Evolutionary conservation across 441 rosid species (phyloP).

Genomic region (Cnidoscolus chayamansa): DNA sequence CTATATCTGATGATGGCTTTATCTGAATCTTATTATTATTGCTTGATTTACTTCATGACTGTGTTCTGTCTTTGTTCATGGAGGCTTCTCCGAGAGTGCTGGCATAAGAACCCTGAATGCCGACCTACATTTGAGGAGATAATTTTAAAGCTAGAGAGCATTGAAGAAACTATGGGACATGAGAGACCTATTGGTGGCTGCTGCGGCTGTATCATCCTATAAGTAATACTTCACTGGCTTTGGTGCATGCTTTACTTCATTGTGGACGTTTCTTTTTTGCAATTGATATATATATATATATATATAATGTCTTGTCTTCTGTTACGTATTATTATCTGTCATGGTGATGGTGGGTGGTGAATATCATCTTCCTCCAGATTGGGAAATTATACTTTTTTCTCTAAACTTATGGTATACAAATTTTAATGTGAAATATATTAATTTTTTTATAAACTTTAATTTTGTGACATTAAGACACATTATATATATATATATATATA

Average conservation of each 20-base stretch:
- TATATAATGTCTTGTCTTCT: background rate
- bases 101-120: conserved; percentile 63
- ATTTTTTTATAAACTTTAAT: too few relatives aligned
- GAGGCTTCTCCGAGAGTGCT: conserved; percentile 62
- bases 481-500: too few relatives aligned
- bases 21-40: background rate
- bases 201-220: conserved; percentile 36
- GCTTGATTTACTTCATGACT: background rate
- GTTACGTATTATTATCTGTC: background rate
- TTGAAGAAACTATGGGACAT: conserved; percentile 31
- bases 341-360: background rate
- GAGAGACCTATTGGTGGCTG: conserved; percentile 16
- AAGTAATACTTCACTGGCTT: conserved; percentile 6
- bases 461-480: too few relatives aligned
- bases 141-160: conserved; percentile 44
- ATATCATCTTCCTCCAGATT: background rate
- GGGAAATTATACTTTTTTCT: background rate
- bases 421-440: too few relatives aligned
- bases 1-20: background rate
- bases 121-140: conserved; percentile 62
- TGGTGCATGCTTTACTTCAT: background rate
- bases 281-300: too few relatives aligned
- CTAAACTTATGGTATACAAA: too few relatives aligned
- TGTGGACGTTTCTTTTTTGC: background rate
- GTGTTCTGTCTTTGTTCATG: conserved; percentile 9